Conservation (phyloP, 2,329 filamentous ascomycete species). For the Leptographium radiaticola region DNA sequence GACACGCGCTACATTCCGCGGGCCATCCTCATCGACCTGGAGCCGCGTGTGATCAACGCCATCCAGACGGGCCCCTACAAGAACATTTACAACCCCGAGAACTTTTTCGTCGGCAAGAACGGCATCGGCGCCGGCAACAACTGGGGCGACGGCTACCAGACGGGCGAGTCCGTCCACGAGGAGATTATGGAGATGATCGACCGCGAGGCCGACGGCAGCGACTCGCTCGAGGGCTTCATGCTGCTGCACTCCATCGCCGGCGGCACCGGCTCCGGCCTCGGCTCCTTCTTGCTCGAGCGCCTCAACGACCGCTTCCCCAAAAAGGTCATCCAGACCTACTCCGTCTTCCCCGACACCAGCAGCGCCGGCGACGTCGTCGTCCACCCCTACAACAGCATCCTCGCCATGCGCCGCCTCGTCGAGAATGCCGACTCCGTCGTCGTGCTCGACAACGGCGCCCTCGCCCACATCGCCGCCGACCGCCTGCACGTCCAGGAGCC, state of each 20-base stretch:
- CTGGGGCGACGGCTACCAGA: conserved; percentile 93
- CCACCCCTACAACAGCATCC: conserved; percentile 93
- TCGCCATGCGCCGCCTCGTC: conserved; percentile 80
- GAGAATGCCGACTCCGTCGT: conserved; percentile 97
- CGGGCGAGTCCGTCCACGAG: conserved; percentile 81
- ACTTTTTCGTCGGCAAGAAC: conserved; percentile 93
- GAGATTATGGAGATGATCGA: conserved; percentile 99
- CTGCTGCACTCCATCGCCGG: conserved; percentile 95
- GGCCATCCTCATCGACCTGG: conserved; percentile 88
- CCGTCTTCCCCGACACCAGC: conserved; percentile 90
- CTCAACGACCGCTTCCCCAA: conserved; percentile 97
- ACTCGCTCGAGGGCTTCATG: conserved; percentile 98
- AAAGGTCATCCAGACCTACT: conserved; percentile 98
- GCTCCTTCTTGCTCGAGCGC: conserved; percentile 85
- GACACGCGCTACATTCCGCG: conserved; percentile 96
- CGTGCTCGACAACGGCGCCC: conserved; percentile 87
- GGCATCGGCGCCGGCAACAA: conserved; percentile 94
- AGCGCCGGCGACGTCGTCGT: conserved; percentile 85
- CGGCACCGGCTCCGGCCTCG: conserved; percentile 89
- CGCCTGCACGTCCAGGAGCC: conserved; percentile 89
- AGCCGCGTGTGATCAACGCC: conserved; percentile 80
- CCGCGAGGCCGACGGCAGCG: conserved; percentile 92
- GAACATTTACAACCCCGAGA: conserved; percentile 99
- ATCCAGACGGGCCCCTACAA: conserved; percentile 92
- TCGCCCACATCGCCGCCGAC: conserved; percentile 89